These are phyloP conservation scores for Chaetoceros tenuissimus DNA, from an alignment of 108 stramenopile genomes.

Conservation along the genomic window DNA sequence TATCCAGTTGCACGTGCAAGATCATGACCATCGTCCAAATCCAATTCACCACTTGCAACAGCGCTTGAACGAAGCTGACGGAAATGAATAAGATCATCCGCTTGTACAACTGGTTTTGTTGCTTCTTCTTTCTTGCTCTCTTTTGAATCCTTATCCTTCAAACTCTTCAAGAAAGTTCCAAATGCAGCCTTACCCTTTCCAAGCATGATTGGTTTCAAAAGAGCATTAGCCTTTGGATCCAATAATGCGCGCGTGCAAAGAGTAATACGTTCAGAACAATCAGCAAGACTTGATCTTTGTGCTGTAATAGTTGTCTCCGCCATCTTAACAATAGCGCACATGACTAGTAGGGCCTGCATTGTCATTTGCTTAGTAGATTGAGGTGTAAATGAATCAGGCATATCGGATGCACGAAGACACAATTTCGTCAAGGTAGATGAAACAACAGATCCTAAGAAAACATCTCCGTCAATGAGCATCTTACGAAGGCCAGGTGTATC, in stretches of 20 bases:
- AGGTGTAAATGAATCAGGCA: slow-evolving; percentile 33
- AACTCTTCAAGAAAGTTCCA: slow-evolving; percentile 51
- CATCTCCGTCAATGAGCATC: slow-evolving; percentile 88
- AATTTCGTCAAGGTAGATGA: slow-evolving; percentile 89
- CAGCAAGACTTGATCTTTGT: slow-evolving; percentile 68
- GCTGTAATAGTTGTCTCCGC: slow-evolving; percentile 65
- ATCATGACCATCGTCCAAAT: slow-evolving; percentile 97
- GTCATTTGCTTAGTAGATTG: slow-evolving; percentile 59
- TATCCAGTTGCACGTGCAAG: slow-evolving; percentile 91
- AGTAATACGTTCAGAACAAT: slow-evolving; percentile 89
- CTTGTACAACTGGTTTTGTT: slow-evolving; percentile 37
- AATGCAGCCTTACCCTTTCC: slow-evolving; percentile 73
- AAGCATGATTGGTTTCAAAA: slow-evolving; percentile 65
- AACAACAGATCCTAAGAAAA: slow-evolving; percentile 87
- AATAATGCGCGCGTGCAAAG: slow-evolving; percentile 81
- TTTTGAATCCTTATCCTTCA: slow-evolving; percentile 64
- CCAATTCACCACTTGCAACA: slow-evolving; percentile 85
- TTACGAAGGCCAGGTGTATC: slow-evolving; percentile 70
- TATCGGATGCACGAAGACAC: slow-evolving; percentile 57
- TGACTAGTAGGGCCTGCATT: slow-evolving; percentile 56
- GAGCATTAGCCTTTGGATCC: slow-evolving; percentile 70
- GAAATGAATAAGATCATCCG: slow-evolving; percentile 98
- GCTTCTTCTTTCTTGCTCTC: slow-evolving; percentile 44
- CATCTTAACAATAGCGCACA: slow-evolving; percentile 87
- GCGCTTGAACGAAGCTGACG: slow-evolving; percentile 89